A percentile compares a stretch with the other conserved stretches of the same genome.
These are phyloP conservation scores for Lignosus rhinocerotis DNA, from an alignment of 1,284 basidiomycete species.

Conservation along the genomic window DNA sequence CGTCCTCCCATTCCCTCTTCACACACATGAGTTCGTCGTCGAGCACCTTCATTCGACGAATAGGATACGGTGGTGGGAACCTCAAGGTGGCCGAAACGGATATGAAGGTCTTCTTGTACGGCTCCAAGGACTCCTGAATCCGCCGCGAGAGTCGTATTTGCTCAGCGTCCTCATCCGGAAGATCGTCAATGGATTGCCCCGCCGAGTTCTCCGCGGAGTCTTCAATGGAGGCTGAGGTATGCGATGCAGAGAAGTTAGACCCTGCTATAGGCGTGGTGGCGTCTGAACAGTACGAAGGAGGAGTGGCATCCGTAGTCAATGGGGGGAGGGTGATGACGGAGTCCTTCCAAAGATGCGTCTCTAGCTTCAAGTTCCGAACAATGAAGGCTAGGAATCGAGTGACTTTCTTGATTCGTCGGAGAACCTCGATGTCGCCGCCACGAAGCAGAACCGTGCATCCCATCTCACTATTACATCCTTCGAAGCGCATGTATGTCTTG, in stretches of 20 bases:
- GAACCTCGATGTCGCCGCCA: constrained; percentile 81
- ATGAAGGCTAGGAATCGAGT: constrained; percentile 91
- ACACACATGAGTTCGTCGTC: constrained; percentile 72
- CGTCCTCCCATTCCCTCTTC: constrained; percentile 81
- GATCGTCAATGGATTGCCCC: constrained; percentile 45
- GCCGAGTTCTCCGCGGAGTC: constrained; percentile 23
- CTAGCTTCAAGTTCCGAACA: constrained; percentile 89
- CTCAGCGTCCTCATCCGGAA: constrained; percentile 69
- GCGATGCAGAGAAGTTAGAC: constrained; percentile 8
- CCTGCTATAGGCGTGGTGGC: constrained; percentile 19
- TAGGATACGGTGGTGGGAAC: constrained; percentile 87
- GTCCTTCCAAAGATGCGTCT: constrained; percentile 94
- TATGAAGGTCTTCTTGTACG: constrained; percentile 83
- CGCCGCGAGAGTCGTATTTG: constrained; percentile 65
- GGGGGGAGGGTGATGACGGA: constrained; percentile 82
- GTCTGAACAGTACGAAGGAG: constrained; percentile 34
- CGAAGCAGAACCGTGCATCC: constrained; percentile 93
- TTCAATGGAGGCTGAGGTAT: constrained; percentile 10
- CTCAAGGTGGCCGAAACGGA: constrained; percentile 89
- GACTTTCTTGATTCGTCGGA: constrained; percentile 89
- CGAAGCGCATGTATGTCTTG: constrained; percentile 97
- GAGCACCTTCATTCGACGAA: constrained; percentile 84
- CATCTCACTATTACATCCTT: constrained; percentile 89
- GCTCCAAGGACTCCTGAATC: constrained; percentile 78
- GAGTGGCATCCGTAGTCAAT: constrained; percentile 65